A percentile compares a stretch with the other conserved stretches of the same genome.
Conservation (phyloP, 1,139 yeast species). For the Fermentozyma sake region DNA sequence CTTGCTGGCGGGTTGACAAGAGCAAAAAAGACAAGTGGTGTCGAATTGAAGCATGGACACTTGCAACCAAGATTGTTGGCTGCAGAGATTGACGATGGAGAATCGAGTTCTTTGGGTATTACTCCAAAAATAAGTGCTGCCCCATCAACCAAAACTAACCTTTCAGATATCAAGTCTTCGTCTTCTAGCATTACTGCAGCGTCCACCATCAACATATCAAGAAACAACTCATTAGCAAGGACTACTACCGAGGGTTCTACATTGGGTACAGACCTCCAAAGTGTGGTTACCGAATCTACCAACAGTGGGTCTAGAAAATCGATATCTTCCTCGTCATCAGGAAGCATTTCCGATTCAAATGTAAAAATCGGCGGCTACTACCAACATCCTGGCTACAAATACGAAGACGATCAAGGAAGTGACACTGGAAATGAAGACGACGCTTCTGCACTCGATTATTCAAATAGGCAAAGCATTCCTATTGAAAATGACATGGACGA, state of each 20-base stretch:
- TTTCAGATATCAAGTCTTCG: constrained; percentile 16
- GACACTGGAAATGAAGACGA: constrained; percentile 11
- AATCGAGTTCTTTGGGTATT: constrained; percentile 13
- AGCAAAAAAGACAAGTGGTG: constrained; percentile 39
- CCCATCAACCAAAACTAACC: constrained; percentile 1
- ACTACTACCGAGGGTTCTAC: constrained; percentile 27
- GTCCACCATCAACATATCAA: constrained; percentile 12
- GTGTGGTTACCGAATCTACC: constrained; percentile 15
- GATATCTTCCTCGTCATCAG: constrained; percentile 19
- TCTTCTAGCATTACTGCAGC: constrained; percentile 17
- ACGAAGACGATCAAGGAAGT: constrained; percentile 17
- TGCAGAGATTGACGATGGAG: constrained; percentile 71
- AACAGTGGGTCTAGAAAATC: constrained; percentile 11
- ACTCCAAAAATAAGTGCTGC: constrained; percentile 4
- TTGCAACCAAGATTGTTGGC: constrained; percentile 72
- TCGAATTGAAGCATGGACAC: constrained; percentile 72
- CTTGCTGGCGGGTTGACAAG: constrained; percentile 23
- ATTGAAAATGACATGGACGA: constrained; percentile 15
- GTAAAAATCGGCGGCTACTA: constrained; percentile 31
- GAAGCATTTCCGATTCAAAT: constrained; percentile 22
- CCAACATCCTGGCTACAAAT: constrained; percentile 41
- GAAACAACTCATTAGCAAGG: constrained; percentile 24
- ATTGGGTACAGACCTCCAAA: constrained; percentile 16
- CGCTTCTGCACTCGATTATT: constrained; percentile 13
- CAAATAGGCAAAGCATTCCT: constrained; percentile 10